These are phyloP conservation scores for Collybia sp. DNA, from an alignment of 768 basidiomycete species.

Conservation along the genomic window DNA sequence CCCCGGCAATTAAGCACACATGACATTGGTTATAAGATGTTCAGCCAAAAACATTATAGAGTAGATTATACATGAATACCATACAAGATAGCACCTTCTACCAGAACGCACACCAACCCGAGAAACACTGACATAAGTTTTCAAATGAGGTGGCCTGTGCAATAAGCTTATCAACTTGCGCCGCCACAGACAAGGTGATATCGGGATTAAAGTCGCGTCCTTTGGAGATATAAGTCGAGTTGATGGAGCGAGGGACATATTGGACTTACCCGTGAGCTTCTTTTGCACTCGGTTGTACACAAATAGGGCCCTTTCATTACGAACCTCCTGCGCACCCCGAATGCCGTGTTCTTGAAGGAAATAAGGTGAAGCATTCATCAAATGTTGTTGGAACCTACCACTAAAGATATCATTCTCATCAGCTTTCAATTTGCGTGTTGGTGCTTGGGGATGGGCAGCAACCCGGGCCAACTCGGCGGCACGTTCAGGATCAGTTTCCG, in stretches of 20 bases:
- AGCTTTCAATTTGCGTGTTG: constrained; percentile 76
- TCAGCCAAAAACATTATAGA: too few species aligned
- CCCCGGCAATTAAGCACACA: too few species aligned
- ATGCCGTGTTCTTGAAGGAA: constrained; percentile 37
- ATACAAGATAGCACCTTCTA: constrained; percentile 18
- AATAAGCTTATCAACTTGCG: constrained; percentile 91
- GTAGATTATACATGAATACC: too few species aligned
- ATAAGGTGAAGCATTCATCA: not conserved
- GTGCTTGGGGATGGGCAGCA: constrained; percentile 73
- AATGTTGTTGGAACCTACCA: constrained; percentile 39
- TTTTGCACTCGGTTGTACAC: constrained; percentile 95
- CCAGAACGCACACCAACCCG: constrained; percentile 93
- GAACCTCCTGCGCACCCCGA: constrained; percentile 73
- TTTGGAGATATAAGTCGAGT: constrained; percentile 17
- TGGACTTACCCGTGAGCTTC: constrained; percentile 78
- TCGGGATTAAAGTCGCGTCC: constrained; percentile 94
- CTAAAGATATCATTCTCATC: constrained; percentile 95
- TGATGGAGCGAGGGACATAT: not conserved
- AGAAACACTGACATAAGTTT: constrained; percentile 95
- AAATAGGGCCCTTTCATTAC: constrained; percentile 84
- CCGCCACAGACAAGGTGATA: constrained; percentile 61
- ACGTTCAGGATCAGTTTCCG: constrained; percentile 46
- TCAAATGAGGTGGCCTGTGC: constrained; percentile 90
- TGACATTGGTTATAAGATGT: too few species aligned
- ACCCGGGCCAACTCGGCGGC: constrained; percentile 62